Conservation (phyloP, 2,329 filamentous ascomycete genomes). For the Diaporthe citrichinensis region DNA sequence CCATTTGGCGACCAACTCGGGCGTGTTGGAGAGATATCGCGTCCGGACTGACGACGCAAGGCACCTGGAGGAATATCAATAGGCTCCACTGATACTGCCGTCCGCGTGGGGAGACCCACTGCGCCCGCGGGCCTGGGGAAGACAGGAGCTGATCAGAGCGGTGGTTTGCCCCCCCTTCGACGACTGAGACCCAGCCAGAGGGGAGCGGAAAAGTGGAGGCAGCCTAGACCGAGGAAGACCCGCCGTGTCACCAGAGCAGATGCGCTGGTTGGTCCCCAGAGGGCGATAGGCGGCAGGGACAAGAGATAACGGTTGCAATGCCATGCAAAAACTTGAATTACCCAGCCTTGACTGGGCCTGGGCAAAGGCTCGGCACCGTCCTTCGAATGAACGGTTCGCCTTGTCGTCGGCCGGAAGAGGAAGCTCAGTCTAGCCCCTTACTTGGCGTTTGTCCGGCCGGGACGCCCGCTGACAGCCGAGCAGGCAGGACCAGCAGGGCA, state of each 20-base stretch:
- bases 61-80: constrained; percentile 13
- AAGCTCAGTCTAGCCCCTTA: constrained; percentile 27
- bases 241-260: constrained; percentile 1
- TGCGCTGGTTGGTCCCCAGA: constrained; percentile 18
- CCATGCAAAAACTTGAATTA: constrained; percentile 31
- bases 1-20: constrained; percentile 13
- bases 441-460: constrained; percentile 24
- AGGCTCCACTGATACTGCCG: constrained; percentile 18
- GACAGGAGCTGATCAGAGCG: neutral
- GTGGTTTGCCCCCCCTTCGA: neutral
- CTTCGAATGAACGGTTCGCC: constrained; percentile 28
- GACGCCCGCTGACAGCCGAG: constrained; percentile 22
- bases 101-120: constrained; percentile 14
- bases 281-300: constrained; percentile 20
- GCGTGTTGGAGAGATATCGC: neutral
- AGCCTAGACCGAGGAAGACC: constrained; percentile 29
- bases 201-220: neutral
- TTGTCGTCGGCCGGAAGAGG: constrained; percentile 25
- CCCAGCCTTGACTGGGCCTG: constrained; percentile 24
- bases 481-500: neutral
- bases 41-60: constrained; percentile 17
- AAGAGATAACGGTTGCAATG: constrained; percentile 34
- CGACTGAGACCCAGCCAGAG: neutral
- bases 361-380: constrained; percentile 31
- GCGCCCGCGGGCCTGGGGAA: constrained; percentile 23